Base-by-base conservation (phyloP, 768 basidiomycete genomes). In the Suillus cothurnatus region DNA sequence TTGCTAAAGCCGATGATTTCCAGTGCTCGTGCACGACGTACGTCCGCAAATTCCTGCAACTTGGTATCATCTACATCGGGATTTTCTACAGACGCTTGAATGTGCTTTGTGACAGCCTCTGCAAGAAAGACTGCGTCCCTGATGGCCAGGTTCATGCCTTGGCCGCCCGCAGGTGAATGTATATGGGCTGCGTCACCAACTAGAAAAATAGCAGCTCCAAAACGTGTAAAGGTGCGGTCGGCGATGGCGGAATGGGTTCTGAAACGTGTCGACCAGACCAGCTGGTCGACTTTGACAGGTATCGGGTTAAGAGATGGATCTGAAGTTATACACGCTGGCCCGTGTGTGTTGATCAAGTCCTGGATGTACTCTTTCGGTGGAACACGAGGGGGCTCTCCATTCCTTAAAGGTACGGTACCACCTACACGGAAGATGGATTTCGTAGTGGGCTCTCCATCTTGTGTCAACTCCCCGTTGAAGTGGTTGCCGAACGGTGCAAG, bases 131-230 rank as follows among this genome's bases (percentile, higher is more conserved):
- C 71, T 14, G 81, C 84, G 66, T 87, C 86, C 19, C 85, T 79
- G 17, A 87, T 73, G 6, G 84, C 84, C n/a, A 86, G 79, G 66
- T 86, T 85, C 85, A 87, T 84, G 19, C 86, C 86, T 62, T 85
- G 85, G 1, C 86, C 86, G 5, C 85, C 86, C 6, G 79, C 76
- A 38, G 85, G 86, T 0, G 85, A 81, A 62, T 85, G 86, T 58
- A 85, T 81, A 70, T 85, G 83, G 49, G 83, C 83, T 8, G 83
- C 81, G 68, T 81, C 81, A 8, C 80, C 79, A 14, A 79, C 53
- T 58, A 82, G 62, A 14, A 63, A 23, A 17, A 63, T 36, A 12
- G 36, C 47, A 12, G 55, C 64, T 3, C 68, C 70, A 19, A 75
- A 64, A 43, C 70, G 74, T 36, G 73, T 63, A 63, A 80, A 75